Percentiles rank a stretch among this genome's conserved stretches.
Conservation (phyloP, 768 basidiomycete genomes). For the Cyathus striatus region DNA sequence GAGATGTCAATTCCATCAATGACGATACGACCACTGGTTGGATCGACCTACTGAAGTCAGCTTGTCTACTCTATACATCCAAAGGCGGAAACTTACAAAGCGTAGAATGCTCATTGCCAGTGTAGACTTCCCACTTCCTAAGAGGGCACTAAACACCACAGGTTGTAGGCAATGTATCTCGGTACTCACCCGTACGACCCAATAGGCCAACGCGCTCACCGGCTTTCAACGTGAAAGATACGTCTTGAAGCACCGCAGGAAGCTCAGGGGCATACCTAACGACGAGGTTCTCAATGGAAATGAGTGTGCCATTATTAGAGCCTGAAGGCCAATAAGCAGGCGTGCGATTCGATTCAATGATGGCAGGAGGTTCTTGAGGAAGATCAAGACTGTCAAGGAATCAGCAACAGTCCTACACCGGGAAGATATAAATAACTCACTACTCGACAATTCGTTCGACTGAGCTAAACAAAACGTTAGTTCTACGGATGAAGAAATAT, state of each 20-base stretch:
- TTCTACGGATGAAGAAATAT: neutral
- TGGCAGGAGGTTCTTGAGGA: constrained; percentile 78
- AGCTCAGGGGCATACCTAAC: constrained; percentile 84
- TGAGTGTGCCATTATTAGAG: constrained; percentile 49
- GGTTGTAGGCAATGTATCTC: neutral
- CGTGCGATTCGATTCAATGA: constrained; percentile 68
- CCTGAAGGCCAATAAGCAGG: constrained; percentile 94
- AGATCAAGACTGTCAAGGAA: constrained; percentile 64
- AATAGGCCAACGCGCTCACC: constrained; percentile 76
- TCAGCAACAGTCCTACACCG: no score
- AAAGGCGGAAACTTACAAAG: constrained; percentile 46
- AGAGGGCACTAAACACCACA: neutral
- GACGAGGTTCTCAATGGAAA: constrained; percentile 70
- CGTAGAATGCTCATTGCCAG: constrained; percentile 83
- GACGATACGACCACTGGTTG: constrained; percentile 65
- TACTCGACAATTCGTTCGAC: constrained; percentile 93
- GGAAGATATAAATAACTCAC: no score
- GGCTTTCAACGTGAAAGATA: constrained; percentile 69
- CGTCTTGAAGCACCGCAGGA: constrained; percentile 69
- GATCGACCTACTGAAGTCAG: constrained; percentile 65
- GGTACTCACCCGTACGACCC: constrained; percentile 64
- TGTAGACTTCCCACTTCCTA: constrained; percentile 77
- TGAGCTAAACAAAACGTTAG: constrained; percentile 39
- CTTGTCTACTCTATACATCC: neutral
- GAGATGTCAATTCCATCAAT: constrained; percentile 90